phyloP scores from a whole-genome alignment of 2,329 filamentous ascomycete species.

The Penicillium rolfsii region DNA sequence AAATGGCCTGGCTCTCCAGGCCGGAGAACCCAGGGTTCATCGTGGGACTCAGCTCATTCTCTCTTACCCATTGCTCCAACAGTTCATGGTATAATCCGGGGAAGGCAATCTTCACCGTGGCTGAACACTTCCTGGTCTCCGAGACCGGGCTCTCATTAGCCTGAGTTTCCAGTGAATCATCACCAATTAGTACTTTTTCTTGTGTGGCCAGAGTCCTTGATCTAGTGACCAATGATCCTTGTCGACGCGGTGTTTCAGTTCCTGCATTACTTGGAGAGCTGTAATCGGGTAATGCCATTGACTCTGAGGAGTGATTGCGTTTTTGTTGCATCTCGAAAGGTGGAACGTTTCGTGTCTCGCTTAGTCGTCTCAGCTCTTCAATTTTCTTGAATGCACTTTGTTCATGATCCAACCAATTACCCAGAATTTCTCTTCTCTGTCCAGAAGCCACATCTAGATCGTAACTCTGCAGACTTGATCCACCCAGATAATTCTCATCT shows the following conservation, averaged over 20 bases:
- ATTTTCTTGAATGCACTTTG: neutral
- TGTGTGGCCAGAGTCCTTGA: constrained; percentile 12
- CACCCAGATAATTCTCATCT: neutral
- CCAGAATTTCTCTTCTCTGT: neutral
- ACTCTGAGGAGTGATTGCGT: neutral
- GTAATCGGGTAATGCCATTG: constrained; percentile 6
- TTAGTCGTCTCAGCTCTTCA: neutral
- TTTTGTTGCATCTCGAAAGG: neutral
- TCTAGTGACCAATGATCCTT: neutral
- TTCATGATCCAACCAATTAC: neutral
- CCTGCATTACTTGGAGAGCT: constrained; percentile 8
- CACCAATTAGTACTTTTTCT: constrained; percentile 2
- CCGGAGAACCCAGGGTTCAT: neutral
- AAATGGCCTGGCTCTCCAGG: neutral
- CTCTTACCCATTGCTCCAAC: constrained; percentile 22
- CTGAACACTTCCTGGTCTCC: constrained; percentile 15
- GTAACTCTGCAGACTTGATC: neutral
- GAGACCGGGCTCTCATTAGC: neutral
- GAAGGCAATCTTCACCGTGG: constrained; percentile 24
- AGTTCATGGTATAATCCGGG: constrained; percentile 25
- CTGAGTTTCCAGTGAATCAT: neutral
- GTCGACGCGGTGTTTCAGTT: constrained; percentile 2
- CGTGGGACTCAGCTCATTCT: neutral
- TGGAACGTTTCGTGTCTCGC: neutral
- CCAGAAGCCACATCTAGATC: neutral